Conservation (phyloP, 1,284 basidiomycete species). For the Cutaneotrichosporon cavernicola region DNA sequence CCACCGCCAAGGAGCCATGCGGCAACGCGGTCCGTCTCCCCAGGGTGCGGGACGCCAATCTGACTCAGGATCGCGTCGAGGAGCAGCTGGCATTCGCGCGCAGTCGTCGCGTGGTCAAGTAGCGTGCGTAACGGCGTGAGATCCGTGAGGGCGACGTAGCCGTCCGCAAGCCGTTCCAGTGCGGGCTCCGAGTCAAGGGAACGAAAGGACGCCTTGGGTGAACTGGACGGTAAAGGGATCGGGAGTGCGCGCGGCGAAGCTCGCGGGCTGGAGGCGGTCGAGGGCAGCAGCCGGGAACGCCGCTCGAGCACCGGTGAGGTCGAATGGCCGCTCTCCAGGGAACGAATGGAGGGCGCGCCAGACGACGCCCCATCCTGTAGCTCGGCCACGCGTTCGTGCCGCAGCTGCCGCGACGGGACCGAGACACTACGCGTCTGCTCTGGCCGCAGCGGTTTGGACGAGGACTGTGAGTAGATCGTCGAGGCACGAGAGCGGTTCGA, state of each 20-base stretch:
- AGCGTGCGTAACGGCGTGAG: constrained; percentile 67
- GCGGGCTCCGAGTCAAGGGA: constrained; percentile 1
- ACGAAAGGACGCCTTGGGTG: constrained; percentile 3
- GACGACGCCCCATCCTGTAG: not conserved
- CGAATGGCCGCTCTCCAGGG: not conserved
- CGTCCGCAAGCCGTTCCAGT: not conserved
- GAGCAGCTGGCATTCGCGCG: constrained; percentile 77
- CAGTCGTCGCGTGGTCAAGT: constrained; percentile 68
- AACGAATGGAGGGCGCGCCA: not conserved
- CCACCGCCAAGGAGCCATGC: constrained; percentile 42
- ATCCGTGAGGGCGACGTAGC: constrained; percentile 42
- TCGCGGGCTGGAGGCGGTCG: not conserved
- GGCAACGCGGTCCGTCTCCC: constrained; percentile 33
- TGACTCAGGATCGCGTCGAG: constrained; percentile 74
- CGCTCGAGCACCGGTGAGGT: not conserved
- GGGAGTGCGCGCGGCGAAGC: not conserved
- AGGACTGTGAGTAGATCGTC: not conserved
- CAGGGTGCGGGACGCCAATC: constrained; percentile 55
- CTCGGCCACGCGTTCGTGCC: constrained; percentile 17
- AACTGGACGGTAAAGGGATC: not conserved
- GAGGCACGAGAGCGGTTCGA: constrained; percentile 2
- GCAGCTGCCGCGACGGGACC: not conserved
- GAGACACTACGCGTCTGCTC: constrained; percentile 1
- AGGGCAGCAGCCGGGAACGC: not conserved
- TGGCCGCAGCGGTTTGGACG: not conserved